Base-by-base conservation (phyloP, 2,329 filamentous ascomycete species). In the Ophiostoma sp. region DNA sequence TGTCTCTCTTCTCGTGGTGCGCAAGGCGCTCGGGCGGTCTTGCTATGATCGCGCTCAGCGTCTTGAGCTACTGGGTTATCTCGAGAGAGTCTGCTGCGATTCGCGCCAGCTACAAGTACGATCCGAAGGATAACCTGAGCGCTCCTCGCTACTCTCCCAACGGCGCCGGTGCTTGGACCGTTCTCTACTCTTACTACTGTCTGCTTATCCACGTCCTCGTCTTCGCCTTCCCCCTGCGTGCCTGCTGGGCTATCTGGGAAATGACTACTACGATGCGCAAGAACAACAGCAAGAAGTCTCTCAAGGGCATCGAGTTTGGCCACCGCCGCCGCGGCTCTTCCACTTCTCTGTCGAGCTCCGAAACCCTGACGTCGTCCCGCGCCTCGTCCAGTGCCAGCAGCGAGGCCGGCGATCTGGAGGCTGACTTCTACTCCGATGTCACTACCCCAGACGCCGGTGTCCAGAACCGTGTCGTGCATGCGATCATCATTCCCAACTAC, bases 401-500 rank as follows among this genome's bases (percentile, higher is more conserved):
- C 75, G 82, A 86, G 72, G 79, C 81, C 42, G 83, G 81, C 67
- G 83, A 87, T 67, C 73, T 81, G 7, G 83, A 85, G 60, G 72
- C 77, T 42, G 81, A 84, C 49, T 75, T 79, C 67, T 81, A 63
- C 60, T 44, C 44, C 6, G 8, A 52, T 12, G 42, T 18, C 9
- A 52, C 65, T 16, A 44, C 79, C 71, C 67, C 64, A 5, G 83
- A 85, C 64, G 76, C 73, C 62, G 80, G 81, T 18, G 75, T 77
- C 9, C 74, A 78, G n/a, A 78, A 82, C 55, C 78, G 79, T 38
- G 77, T 89, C 68, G 78, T 89, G 42, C 87, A 90, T 75, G 87
- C 85, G 14, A 89, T 92, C 70, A 81, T 91, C 71, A 81, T 92
- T 60, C 89, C 89, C 18, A 90, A 90, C 74, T 92, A 91, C 79